Base-by-base conservation (phyloP, 176 grass and related monocot species). In the Aegilops speltoides region DNA sequence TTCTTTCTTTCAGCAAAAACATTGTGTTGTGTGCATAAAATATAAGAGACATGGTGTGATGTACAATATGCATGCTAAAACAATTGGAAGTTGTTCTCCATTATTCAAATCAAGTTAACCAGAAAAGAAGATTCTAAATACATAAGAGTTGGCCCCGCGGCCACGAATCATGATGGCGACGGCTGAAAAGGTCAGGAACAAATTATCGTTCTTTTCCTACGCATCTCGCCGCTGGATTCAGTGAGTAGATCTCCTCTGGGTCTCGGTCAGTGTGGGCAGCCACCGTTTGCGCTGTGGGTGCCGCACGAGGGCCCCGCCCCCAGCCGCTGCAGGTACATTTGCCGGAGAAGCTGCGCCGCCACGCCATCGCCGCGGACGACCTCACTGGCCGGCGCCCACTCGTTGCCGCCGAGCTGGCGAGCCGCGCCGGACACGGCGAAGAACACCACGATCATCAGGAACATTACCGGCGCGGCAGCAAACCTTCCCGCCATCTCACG, bases 281-380 rank as follows among this genome's bases (percentile, higher is more conserved):
- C 88, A 48, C 83, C 78, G 25, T 89, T 81, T 1, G 88, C 33
- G 36, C 70, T 82, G 62, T 89, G 81, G 46, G 88, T 86, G 48
- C 78, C 70, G 71, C 88, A 89, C 36, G 88, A 89, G 0, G 83
- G 62, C 4, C 83, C 83, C 5, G 83, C 83, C 6, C 34, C 23
- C 25, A 89, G 78, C 20, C 32, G 62, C 36, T 90, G 88, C 70
- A 82, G 22, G 70, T 82, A 82, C 78, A 89, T 62, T 62, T 82
- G 77, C 69, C 46, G 68, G 46, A 81, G 46, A 13, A 89, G 5
- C 9, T 46, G 77, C 46, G 45, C 26, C 25, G 34, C 7, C 34
- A 68, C 24, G 11, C 60, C 68, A 24, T 13, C 20, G 60, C 60
- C 70, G n/a, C 6, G 3, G 61, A 68, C 38, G 3, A 37, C 1